Percentiles rank a stretch among this genome's conserved stretches.
Conservation (phyloP, 2,329 filamentous ascomycete species). For the Colletotrichum chrysophilum region DNA sequence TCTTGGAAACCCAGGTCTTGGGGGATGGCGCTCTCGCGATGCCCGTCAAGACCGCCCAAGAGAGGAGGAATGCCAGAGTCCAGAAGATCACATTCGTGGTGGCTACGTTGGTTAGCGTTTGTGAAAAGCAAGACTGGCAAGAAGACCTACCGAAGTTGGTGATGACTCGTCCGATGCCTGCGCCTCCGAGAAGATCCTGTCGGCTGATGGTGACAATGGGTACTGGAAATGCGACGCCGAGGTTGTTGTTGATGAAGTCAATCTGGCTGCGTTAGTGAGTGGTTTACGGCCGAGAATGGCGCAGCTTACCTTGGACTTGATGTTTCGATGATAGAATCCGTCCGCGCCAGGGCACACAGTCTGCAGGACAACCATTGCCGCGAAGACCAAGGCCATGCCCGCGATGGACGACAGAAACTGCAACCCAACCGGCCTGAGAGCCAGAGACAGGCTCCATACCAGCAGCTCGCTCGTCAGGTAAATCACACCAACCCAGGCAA, state of each 20-base stretch:
- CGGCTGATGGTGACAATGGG: slow-evolving; percentile 52
- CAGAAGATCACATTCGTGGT: slow-evolving; percentile 41
- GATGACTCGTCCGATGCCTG: slow-evolving; percentile 46
- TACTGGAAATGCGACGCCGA: slow-evolving; percentile 56
- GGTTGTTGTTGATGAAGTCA: slow-evolving; percentile 55
- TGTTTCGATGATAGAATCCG: slow-evolving; percentile 30
- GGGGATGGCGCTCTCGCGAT: neutral
- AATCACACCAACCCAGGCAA: slow-evolving; percentile 39
- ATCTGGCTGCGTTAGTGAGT: slow-evolving; percentile 37
- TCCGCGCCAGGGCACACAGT: slow-evolving; percentile 25
- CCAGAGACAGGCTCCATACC: slow-evolving; percentile 47
- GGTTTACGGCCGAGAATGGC: neutral
- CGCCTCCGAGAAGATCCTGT: slow-evolving; percentile 33
- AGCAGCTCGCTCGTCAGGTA: slow-evolving; percentile 48
- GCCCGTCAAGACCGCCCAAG: slow-evolving; percentile 9
- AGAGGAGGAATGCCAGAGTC: slow-evolving; percentile 31
- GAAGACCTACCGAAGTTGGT: slow-evolving; percentile 46
- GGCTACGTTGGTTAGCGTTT: slow-evolving; percentile 26
- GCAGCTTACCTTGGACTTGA: slow-evolving; percentile 38
- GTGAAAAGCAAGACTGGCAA: neutral
- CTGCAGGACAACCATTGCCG: slow-evolving; percentile 33
- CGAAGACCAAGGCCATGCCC: slow-evolving; percentile 49
- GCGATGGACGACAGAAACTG: slow-evolving; percentile 53
- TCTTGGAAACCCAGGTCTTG: neutral
- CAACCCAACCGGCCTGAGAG: slow-evolving; percentile 34